phyloP scores from a whole-genome alignment of 1,284 basidiomycete species.

The Xanthoconium separans region DNA sequence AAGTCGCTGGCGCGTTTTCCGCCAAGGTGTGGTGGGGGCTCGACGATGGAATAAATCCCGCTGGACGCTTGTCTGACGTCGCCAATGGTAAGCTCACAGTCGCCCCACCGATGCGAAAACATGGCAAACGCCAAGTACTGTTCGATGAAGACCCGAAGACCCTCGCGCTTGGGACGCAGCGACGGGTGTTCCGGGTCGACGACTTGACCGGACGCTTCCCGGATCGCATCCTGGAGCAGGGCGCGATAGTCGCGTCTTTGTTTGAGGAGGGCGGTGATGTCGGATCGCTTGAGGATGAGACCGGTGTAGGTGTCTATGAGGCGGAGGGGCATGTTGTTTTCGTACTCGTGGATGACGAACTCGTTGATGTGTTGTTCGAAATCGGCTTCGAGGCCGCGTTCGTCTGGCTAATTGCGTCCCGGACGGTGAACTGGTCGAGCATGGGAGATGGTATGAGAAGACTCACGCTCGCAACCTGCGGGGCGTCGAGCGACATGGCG shows the following conservation, averaged over 20 bases:
- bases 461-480: neutral
- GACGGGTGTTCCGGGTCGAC: neutral
- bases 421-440: neutral
- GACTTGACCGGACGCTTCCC: neutral
- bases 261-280: slow-evolving; percentile 1
- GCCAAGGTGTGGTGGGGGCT: neutral
- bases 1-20: neutral
- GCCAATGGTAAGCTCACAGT: neutral
- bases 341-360: neutral
- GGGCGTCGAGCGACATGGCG: neutral
- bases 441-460: neutral
- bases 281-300: slow-evolving; percentile 1
- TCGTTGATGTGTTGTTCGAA: neutral
- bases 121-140: slow-evolving; percentile 3
- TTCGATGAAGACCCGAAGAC: neutral
- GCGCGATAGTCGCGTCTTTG: neutral
- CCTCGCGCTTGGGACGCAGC: neutral
- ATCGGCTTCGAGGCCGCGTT: neutral
- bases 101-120: slow-evolving; percentile 5
- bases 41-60: slow-evolving; percentile 2
- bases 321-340: neutral
- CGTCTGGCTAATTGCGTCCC: neutral
- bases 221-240: neutral
- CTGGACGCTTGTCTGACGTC: neutral
- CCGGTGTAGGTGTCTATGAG: slow-evolving; percentile 7